These are phyloP conservation scores for Wickerhamiella azyma DNA, from an alignment of 805 yeast genomes.

Conservation along the genomic window DNA sequence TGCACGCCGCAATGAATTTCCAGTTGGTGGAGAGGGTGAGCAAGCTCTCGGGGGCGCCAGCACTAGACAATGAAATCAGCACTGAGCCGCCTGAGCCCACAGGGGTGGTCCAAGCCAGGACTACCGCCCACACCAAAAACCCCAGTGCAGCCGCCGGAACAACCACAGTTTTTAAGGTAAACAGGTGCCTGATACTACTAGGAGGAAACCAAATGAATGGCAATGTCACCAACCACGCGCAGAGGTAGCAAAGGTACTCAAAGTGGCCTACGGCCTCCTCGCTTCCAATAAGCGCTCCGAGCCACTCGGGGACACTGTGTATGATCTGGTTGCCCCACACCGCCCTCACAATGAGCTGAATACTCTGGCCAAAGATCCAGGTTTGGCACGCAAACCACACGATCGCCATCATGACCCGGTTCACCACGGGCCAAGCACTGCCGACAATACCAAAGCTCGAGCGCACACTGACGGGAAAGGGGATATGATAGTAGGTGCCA, in stretches of 20 bases:
- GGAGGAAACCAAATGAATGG: slow-evolving; percentile 74
- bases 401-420: slow-evolving; percentile 72
- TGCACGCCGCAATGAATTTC: slow-evolving; percentile 61
- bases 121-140: slow-evolving; percentile 68
- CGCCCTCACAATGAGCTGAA: slow-evolving; percentile 57
- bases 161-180: slow-evolving; percentile 61
- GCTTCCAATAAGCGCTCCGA: slow-evolving; percentile 14
- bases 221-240: slow-evolving; percentile 63
- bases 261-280: slow-evolving; percentile 46
- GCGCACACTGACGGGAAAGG: slow-evolving; percentile 70
- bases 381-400: slow-evolving; percentile 82
- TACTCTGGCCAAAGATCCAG: slow-evolving; percentile 72
- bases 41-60: slow-evolving; percentile 25
- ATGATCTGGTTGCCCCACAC: slow-evolving; percentile 33
- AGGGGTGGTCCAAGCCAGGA: slow-evolving; percentile 57
- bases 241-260: slow-evolving; percentile 55
- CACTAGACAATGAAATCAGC: slow-evolving; percentile 65
- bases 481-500: slow-evolving; percentile 65
- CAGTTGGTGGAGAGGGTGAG: slow-evolving; percentile 43
- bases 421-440: slow-evolving; percentile 70
- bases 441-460: slow-evolving; percentile 81
- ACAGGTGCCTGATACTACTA: slow-evolving; percentile 64
- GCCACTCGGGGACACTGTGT: slow-evolving; percentile 36
- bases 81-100: slow-evolving; percentile 38
- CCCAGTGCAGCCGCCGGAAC: slow-evolving; percentile 73